These are phyloP conservation scores for Naganishia friedmannii DNA, from an alignment of 768 basidiomycete genomes.

Conservation along the genomic window DNA sequence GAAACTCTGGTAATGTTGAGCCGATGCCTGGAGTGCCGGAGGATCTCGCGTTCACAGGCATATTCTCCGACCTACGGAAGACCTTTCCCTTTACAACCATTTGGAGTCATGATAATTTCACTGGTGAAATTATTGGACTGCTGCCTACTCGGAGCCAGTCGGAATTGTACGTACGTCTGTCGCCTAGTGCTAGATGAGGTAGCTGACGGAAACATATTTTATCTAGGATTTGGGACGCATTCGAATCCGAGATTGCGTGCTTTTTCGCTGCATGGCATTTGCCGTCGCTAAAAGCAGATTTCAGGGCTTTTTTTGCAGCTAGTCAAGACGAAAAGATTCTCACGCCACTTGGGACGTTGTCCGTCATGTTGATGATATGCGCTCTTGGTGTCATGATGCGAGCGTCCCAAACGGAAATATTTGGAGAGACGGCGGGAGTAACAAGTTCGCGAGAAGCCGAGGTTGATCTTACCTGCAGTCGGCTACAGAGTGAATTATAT, in stretches of 20 bases:
- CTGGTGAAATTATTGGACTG: conserved; percentile 47
- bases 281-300: conserved; percentile 47
- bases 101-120: conserved; percentile 52
- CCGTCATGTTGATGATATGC: conserved; percentile 48
- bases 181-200: background rate
- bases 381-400: conserved; percentile 47
- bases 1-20: conserved; percentile 31
- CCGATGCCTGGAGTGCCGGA: conserved; percentile 40
- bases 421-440: conserved; percentile 33
- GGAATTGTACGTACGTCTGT: conserved; percentile 36
- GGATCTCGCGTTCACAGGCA: conserved; percentile 45
- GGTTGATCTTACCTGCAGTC: conserved; percentile 46
- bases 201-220: background rate
- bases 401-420: conserved; percentile 44
- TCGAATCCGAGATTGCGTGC: conserved; percentile 42
- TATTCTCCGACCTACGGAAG: conserved; percentile 49
- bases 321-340: conserved; percentile 43
- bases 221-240: conserved; percentile 41
- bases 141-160: conserved; percentile 45
- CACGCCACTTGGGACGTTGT: conserved; percentile 43
- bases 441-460: conserved; percentile 30
- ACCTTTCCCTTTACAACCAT: conserved; percentile 52
- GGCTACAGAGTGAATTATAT: conserved; percentile 49
- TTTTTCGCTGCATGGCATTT: conserved; percentile 49
- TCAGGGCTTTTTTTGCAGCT: conserved; percentile 42